These are phyloP conservation scores for Carex myosuroides DNA, from an alignment of 176 grass and related monocot genomes.

Conservation along the genomic window DNA sequence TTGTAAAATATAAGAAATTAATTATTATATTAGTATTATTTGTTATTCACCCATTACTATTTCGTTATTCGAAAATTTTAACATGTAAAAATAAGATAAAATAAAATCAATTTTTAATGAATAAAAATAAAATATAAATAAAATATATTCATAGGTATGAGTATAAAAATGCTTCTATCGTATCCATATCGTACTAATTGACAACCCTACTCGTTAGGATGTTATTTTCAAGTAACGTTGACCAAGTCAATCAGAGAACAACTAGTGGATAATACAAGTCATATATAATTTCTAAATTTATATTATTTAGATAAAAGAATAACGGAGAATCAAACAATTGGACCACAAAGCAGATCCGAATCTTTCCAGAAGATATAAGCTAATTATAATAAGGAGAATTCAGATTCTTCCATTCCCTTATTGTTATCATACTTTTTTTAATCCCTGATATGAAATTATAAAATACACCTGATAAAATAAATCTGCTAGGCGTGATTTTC, in stretches of 20 bases:
- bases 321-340: neutral
- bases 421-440: neutral
- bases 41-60: too few relatives aligned
- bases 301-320: neutral
- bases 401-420: neutral
- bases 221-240: too few relatives aligned
- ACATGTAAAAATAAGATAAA: too few relatives aligned
- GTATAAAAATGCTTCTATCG: too few relatives aligned
- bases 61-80: too few relatives aligned
- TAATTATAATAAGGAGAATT: neutral
- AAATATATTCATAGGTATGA: too few relatives aligned
- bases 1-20: too few relatives aligned
- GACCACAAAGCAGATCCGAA: neutral
- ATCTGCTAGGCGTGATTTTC: neutral
- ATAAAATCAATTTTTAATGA: too few relatives aligned
- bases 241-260: neutral
- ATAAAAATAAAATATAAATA: too few relatives aligned
- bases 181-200: too few relatives aligned
- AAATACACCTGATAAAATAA: neutral
- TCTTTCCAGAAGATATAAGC: neutral
- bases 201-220: too few relatives aligned
- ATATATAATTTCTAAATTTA: neutral
- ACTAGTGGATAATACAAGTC: neutral
- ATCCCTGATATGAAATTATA: neutral
- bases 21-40: too few relatives aligned